These are phyloP conservation scores for Wallacemonas sp. DNA, from an alignment of 208 protist genomes.

Conservation along the genomic window DNA sequence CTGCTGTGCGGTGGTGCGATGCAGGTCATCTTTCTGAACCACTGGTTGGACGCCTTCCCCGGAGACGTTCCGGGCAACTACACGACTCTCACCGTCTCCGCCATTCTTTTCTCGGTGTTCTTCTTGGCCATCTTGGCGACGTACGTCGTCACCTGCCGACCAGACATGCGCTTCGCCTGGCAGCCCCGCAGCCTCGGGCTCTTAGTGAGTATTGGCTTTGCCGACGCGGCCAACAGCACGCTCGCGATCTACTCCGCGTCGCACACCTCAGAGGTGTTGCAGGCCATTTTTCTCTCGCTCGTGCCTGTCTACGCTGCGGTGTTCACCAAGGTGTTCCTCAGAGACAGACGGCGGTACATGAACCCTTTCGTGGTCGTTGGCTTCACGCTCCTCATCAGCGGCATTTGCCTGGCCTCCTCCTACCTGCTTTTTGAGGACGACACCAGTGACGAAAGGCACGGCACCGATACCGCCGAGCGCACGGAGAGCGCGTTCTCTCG, in stretches of 20 bases:
- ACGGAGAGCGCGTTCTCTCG: conserved; percentile 7
- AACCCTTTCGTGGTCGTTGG: conserved; percentile 27
- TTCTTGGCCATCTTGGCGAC: conserved; percentile 52
- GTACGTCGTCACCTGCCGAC: conserved; percentile 47
- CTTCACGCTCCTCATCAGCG: conserved; percentile 41
- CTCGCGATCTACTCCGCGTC: conserved; percentile 59
- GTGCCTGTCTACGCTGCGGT: conserved; percentile 47
- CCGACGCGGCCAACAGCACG: conserved; percentile 47
- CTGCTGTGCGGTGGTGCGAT: conserved; percentile 67
- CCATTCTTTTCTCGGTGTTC: conserved; percentile 54
- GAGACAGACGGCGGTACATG: conserved; percentile 40
- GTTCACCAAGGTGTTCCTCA: conserved; percentile 49
- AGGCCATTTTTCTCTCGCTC: conserved; percentile 50
- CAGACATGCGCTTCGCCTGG: conserved; percentile 26
- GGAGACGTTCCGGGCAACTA: conserved; percentile 56
- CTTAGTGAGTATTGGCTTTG: conserved; percentile 34
- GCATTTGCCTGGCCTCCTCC: conserved; percentile 38
- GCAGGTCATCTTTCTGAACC: conserved; percentile 82
- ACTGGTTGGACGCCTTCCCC: conserved; percentile 71
- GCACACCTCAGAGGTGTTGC: conserved; percentile 60
- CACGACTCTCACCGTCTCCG: conserved; percentile 73
- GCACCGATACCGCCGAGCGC: not conserved
- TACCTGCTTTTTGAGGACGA: conserved; percentile 16
- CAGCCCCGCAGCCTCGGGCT: conserved; percentile 23
- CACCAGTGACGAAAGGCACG: not conserved